phyloP scores from a whole-genome alignment of 345 rosid species.

The Salix koriyanagi region DNA sequence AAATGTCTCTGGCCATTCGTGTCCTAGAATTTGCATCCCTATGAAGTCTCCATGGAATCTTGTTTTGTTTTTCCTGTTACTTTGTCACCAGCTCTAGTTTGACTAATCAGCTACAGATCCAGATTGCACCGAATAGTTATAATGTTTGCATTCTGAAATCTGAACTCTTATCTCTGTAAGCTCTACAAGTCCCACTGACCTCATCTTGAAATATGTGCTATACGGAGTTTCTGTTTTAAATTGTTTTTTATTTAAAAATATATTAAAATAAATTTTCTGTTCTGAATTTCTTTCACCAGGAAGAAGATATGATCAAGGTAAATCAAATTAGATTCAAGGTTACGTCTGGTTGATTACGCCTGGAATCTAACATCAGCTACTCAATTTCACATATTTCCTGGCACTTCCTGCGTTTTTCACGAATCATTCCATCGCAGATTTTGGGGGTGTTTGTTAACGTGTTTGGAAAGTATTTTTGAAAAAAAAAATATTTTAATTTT shows the following conservation, averaged over 20 bases:
- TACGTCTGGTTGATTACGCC: background rate
- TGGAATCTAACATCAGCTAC: too few relatives aligned
- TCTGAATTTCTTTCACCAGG: too few relatives aligned
- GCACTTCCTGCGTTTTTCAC: too few relatives aligned
- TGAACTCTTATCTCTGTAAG: background rate
- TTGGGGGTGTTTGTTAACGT: too few relatives aligned
- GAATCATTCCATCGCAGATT: too few relatives aligned
- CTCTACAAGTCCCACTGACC: background rate
- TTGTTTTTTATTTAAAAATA: too few relatives aligned
- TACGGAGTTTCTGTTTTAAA: too few relatives aligned
- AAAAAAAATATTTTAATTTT: too few relatives aligned
- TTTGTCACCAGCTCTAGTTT: background rate
- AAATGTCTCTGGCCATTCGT: background rate
- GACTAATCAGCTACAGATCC: background rate
- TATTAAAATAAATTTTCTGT: too few relatives aligned
- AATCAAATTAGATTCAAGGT: background rate
- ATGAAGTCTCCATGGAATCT: constrained; percentile 1
- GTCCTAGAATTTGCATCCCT: background rate
- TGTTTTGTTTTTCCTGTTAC: background rate
- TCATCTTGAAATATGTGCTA: too few relatives aligned
- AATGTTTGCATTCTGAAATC: background rate
- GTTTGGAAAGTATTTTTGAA: too few relatives aligned
- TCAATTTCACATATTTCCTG: too few relatives aligned
- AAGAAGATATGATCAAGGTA: background rate
- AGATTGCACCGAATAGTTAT: background rate